Percentiles rank a stretch among this genome's conserved stretches.
phyloP scores from a whole-genome alignment of 169 alveolate species.

The Plasmodium knowlesi region DNA sequence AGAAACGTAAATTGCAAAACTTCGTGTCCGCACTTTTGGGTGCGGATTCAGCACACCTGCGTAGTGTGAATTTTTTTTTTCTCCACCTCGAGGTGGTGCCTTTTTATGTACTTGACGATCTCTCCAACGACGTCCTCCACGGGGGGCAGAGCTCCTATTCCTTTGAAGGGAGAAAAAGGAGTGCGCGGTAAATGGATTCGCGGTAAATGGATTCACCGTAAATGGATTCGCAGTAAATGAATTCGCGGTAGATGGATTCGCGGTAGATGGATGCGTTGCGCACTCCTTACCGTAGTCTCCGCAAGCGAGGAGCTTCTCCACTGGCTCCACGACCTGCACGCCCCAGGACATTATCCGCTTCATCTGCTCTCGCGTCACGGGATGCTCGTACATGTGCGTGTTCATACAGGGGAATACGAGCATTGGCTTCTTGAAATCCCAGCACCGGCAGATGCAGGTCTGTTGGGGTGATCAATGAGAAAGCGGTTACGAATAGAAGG shows the following conservation, averaged over 20 bases:
- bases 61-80: background rate
- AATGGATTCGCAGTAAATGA: background rate
- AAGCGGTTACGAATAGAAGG: too few species aligned
- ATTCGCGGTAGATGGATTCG: too few species aligned
- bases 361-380: conserved; percentile 89
- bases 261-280: too few species aligned
- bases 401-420: conserved; percentile 97
- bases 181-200: background rate
- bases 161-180: background rate
- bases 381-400: conserved; percentile 93
- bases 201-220: background rate
- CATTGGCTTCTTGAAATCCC: conserved; percentile 91
- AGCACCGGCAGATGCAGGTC: conserved; percentile 93
- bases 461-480: background rate
- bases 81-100: background rate
- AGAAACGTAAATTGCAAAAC: too few species aligned
- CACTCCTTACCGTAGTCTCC: conserved; percentile 86
- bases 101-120: background rate
- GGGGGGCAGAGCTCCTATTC: background rate
- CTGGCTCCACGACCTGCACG: conserved; percentile 80
- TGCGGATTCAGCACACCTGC: background rate
- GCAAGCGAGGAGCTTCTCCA: conserved; percentile 86
- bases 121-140: background rate
- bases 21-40: background rate
- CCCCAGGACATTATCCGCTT: conserved; percentile 81